phyloP scores from a whole-genome alignment of 83 land plant species.

The Larix sibirica region DNA sequence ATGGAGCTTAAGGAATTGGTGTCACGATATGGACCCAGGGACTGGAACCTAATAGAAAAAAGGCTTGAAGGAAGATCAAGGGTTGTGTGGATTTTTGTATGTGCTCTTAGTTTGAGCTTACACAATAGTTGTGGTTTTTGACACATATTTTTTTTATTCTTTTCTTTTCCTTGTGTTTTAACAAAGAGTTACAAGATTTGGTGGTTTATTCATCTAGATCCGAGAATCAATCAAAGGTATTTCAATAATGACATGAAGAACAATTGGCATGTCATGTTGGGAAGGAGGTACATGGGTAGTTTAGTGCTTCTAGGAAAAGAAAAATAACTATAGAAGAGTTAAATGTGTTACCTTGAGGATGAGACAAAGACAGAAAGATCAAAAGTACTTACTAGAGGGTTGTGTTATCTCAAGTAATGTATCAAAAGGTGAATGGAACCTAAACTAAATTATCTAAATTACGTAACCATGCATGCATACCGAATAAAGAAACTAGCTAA shows the following conservation, averaged over 20 bases:
- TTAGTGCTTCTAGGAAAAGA: background rate
- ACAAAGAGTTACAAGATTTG: slow-evolving; percentile 40
- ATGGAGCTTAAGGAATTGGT: slow-evolving; percentile 67
- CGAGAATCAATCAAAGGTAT: slow-evolving; percentile 38
- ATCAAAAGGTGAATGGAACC: too few species aligned
- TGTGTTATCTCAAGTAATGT: too few species aligned
- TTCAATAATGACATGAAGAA: too few species aligned
- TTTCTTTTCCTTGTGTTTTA: background rate
- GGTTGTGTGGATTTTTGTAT: background rate
- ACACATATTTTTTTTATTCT: background rate
- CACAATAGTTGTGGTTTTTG: too few species aligned
- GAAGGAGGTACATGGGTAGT: slow-evolving; percentile 36
- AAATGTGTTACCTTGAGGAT: too few species aligned
- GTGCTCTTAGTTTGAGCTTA: background rate
- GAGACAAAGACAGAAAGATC: too few species aligned
- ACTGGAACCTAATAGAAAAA: slow-evolving; percentile 32
- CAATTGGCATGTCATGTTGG: slow-evolving; percentile 48
- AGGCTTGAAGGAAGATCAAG: slow-evolving; percentile 75
- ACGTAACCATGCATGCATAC: too few species aligned
- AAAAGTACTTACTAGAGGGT: too few species aligned
- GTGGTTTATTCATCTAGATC: slow-evolving; percentile 47
- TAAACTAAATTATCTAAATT: too few species aligned
- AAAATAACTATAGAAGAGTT: too few species aligned
- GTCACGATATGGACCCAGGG: slow-evolving; percentile 57
- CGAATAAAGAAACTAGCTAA: too few species aligned